Percentiles rank a stretch among this genome's conserved stretches.
phyloP scores from a whole-genome alignment of 768 basidiomycete genomes.

The Mycena crocata region DNA sequence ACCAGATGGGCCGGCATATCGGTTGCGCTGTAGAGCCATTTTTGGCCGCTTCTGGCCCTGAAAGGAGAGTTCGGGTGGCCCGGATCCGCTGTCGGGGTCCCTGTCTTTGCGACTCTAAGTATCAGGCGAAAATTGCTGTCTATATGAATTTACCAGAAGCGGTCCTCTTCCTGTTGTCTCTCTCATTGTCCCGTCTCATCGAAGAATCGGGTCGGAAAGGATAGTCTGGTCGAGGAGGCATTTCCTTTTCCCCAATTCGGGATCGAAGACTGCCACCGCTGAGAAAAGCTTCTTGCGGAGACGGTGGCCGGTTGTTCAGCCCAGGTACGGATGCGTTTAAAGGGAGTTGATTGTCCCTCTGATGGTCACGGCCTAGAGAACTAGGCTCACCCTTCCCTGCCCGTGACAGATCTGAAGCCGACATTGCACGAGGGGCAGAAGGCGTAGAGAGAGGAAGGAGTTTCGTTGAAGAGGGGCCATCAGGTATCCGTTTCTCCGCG shows the following conservation, averaged over 20 bases:
- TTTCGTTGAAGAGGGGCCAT: conserved; percentile 59
- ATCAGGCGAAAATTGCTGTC: neutral
- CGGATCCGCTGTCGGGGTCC: conserved; percentile 24
- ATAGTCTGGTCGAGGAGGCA: conserved; percentile 52
- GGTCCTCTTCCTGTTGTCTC: conserved; percentile 76
- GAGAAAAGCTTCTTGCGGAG: conserved; percentile 13
- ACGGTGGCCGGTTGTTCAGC: conserved; percentile 36
- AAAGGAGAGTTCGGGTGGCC: conserved; percentile 9
- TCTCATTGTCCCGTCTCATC: conserved; percentile 68
- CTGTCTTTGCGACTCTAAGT: conserved; percentile 19
- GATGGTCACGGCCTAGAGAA: conserved; percentile 51
- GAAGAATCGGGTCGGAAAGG: conserved; percentile 59
- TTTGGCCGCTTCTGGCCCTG: conserved; percentile 23
- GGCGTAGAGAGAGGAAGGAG: conserved; percentile 68
- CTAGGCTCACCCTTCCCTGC: conserved; percentile 53
- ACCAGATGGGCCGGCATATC: conserved; percentile 15
- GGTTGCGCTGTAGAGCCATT: conserved; percentile 27
- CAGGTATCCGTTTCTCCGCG: conserved; percentile 66
- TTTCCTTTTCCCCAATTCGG: conserved; percentile 73
- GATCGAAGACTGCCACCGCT: conserved; percentile 57
- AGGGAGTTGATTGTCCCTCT: conserved; percentile 38
- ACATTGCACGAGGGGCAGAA: conserved; percentile 81
- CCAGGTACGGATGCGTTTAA: conserved; percentile 29
- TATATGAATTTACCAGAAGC: conserved; percentile 64
- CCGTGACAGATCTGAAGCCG: conserved; percentile 57